Percentiles rank a stretch among this genome's conserved stretches.
Conservation (phyloP, 1,284 basidiomycete genomes). For the Hymenochaete sp. region DNA sequence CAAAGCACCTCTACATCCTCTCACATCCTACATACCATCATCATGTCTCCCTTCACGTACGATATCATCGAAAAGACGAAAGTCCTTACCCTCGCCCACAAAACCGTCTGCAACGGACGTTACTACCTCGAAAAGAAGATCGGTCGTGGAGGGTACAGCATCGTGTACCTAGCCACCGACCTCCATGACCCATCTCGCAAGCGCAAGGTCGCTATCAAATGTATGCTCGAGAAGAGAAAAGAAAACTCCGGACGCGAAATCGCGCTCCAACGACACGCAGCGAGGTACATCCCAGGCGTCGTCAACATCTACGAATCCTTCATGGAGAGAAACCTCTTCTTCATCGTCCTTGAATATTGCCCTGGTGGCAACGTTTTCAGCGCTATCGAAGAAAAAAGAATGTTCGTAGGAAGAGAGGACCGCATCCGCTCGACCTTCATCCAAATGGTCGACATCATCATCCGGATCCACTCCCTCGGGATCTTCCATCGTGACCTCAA, state of each 20-base stretch:
- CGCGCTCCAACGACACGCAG: conserved; percentile 74
- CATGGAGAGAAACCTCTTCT: conserved; percentile 46
- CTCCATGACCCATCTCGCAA: conserved; percentile 42
- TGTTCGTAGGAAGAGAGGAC: conserved; percentile 37
- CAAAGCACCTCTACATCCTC: no score
- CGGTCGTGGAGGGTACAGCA: conserved; percentile 60
- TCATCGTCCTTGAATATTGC: conserved; percentile 56
- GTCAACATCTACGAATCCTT: conserved; percentile 72
- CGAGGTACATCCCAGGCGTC: conserved; percentile 72
- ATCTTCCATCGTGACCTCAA: conserved; percentile 69
- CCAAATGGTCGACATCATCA: conserved; percentile 56
- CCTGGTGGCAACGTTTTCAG: conserved; percentile 56
- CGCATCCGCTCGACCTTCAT: conserved; percentile 43
- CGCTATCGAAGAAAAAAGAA: conserved; percentile 45
- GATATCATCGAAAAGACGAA: no score
- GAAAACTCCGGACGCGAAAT: conserved; percentile 47
- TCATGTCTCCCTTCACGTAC: no score
- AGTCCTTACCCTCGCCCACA: no score
- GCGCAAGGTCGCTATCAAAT: conserved; percentile 21
- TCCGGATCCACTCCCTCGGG: conserved; percentile 49
- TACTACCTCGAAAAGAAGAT: conserved; percentile 44
- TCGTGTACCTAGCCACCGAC: conserved; percentile 48
- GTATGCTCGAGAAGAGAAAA: conserved; percentile 25
- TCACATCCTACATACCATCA: no score
- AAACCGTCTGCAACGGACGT: conserved; percentile 33